These are phyloP conservation scores for Botrytis galanthina DNA, from an alignment of 2,329 filamentous ascomycete species.

Conservation along the genomic window DNA sequence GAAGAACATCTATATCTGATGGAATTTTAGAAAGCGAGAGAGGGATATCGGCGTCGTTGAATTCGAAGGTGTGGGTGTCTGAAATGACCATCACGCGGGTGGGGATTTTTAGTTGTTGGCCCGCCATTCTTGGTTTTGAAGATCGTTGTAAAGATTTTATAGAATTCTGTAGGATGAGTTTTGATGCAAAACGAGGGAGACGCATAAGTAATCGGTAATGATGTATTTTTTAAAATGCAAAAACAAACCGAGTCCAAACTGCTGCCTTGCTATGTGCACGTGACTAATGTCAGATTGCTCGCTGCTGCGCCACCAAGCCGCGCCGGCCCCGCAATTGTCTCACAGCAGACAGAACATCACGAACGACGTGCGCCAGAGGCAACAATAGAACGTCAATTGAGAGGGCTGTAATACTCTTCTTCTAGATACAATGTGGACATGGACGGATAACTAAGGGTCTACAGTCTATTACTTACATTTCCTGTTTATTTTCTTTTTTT, in stretches of 20 bases:
- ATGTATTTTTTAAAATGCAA: neutral
- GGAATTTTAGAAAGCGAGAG: constrained; percentile 35
- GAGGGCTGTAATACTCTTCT: neutral
- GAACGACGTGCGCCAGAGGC: neutral
- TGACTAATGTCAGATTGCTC: neutral
- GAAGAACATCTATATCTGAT: constrained; percentile 36
- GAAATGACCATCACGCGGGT: constrained; percentile 36
- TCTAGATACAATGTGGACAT: neutral
- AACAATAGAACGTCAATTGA: neutral
- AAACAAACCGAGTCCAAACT: neutral
- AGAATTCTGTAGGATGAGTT: neutral
- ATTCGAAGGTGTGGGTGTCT: constrained; percentile 35
- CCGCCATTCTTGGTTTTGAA: constrained; percentile 1
- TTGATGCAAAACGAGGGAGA: neutral
- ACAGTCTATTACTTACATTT: neutral
- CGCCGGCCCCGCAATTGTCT: neutral
- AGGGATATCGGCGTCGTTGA: constrained; percentile 27
- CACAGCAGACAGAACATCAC: neutral
- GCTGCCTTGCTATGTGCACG: neutral
- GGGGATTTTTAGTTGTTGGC: constrained; percentile 19
- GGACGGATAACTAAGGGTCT: neutral
- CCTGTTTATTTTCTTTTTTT: too few species aligned
- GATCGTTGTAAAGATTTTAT: neutral
- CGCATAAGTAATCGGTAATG: neutral
- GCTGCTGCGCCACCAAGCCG: neutral